Conservation (phyloP, 257 asterid species). For the Solanum megistacrolobum region DNA sequence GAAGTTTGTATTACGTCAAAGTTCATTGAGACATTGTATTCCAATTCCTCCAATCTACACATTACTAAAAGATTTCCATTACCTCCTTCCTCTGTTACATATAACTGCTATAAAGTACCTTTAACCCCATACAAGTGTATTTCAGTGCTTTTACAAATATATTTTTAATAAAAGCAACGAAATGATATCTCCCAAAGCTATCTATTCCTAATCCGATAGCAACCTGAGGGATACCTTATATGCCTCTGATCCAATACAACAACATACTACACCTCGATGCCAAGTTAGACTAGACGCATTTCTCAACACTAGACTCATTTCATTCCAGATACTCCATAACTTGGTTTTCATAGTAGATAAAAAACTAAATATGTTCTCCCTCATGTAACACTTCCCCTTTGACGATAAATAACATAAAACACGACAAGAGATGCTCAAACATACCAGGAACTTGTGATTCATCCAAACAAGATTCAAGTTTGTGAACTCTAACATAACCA, state of each 20-base stretch:
- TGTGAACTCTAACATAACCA: constrained; percentile 56
- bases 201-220: neutral
- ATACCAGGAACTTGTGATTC: constrained; percentile 29
- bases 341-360: neutral
- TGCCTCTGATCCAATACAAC: neutral
- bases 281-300: neutral
- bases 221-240: neutral
- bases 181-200: neutral
- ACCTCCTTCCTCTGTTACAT: neutral
- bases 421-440: neutral
- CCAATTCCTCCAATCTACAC: neutral
- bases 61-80: neutral
- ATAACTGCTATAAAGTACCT: neutral
- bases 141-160: neutral
- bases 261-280: neutral
- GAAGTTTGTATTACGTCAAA: neutral
- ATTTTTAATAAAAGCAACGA: neutral
- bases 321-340: neutral
- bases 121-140: neutral
- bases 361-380: neutral
- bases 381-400: neutral
- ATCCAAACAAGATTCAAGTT: constrained; percentile 27
- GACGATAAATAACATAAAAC: neutral
- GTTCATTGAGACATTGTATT: neutral
- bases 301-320: neutral